Conservation (phyloP, 2,329 filamentous ascomycete genomes). For the Diaporthe vaccinii region DNA sequence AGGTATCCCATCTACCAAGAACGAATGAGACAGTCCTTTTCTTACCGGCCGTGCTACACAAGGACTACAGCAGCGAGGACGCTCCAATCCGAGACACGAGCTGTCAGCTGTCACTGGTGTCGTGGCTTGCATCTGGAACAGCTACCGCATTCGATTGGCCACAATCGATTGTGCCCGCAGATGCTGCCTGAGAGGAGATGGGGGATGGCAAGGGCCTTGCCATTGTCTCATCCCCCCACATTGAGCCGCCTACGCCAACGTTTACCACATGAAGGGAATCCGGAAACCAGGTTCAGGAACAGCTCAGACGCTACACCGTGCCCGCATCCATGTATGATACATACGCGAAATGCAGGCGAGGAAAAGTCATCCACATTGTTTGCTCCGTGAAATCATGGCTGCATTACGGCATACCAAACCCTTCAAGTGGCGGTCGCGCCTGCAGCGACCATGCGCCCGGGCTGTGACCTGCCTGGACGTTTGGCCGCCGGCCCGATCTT, state of each 20-base stretch:
- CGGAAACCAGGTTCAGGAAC: constrained; percentile 34
- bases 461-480: constrained; percentile 1
- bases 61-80: constrained; percentile 13
- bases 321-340: constrained; percentile 22
- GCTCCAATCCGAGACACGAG: constrained; percentile 29
- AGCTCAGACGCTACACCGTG: constrained; percentile 16
- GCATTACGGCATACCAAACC: neutral
- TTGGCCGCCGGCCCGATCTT: constrained; percentile 27
- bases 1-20: constrained; percentile 17
- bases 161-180: constrained; percentile 3
- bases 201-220: constrained; percentile 29
- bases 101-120: constrained; percentile 32
- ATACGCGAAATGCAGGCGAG: constrained; percentile 37
- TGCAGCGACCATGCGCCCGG: constrained; percentile 7
- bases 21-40: constrained; percentile 17
- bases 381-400: constrained; percentile 16
- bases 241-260: constrained; percentile 26
- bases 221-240: constrained; percentile 28
- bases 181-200: constrained; percentile 25
- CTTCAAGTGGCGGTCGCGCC: constrained; percentile 22
- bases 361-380: constrained; percentile 10
- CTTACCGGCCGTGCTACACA: constrained; percentile 22
- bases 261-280: constrained; percentile 5
- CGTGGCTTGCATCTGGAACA: constrained; percentile 39
- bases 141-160: constrained; percentile 23